phyloP scores from a whole-genome alignment of 2,329 filamentous ascomycete genomes.

The Colletotrichum paranaense region DNA sequence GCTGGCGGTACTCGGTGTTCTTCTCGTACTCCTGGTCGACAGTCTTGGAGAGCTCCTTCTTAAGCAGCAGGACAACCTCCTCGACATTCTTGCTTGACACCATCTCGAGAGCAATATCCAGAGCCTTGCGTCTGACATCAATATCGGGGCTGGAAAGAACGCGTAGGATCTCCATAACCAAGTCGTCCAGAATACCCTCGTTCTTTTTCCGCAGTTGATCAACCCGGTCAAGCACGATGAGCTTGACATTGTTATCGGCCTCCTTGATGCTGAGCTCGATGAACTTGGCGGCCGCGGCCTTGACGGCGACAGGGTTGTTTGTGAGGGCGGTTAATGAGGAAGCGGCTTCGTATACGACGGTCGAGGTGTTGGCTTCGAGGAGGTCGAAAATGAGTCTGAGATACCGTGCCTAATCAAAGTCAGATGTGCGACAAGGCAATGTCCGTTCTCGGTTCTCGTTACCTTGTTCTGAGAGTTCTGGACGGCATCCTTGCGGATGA shows the following conservation, averaged over 20 bases:
- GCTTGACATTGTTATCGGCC: constrained; percentile 98
- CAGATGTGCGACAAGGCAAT: neutral
- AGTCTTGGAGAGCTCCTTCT: constrained; percentile 98
- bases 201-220: constrained; percentile 89
- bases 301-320: constrained; percentile 96
- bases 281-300: constrained; percentile 94
- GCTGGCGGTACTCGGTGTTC: constrained; percentile 92
- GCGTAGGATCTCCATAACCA: constrained; percentile 96
- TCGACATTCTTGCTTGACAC: constrained; percentile 99
- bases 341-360: constrained; percentile 96
- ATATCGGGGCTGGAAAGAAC: constrained; percentile 96
- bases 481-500: constrained; percentile 97
- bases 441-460: constrained; percentile 38
- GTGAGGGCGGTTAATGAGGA: constrained; percentile 94
- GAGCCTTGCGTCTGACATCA: constrained; percentile 92
- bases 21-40: constrained; percentile 99
- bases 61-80: constrained; percentile 93
- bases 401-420: constrained; percentile 77
- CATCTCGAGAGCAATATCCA: constrained; percentile 94
- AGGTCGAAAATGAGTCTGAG: constrained; percentile 96
- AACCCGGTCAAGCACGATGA: constrained; percentile 96
- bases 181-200: constrained; percentile 89
- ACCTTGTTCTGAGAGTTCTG: constrained; percentile 96
- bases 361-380: constrained; percentile 90
- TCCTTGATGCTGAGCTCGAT: constrained; percentile 98